phyloP scores from a whole-genome alignment of 108 stramenopile species.

The Chaetoceros muelleri region DNA sequence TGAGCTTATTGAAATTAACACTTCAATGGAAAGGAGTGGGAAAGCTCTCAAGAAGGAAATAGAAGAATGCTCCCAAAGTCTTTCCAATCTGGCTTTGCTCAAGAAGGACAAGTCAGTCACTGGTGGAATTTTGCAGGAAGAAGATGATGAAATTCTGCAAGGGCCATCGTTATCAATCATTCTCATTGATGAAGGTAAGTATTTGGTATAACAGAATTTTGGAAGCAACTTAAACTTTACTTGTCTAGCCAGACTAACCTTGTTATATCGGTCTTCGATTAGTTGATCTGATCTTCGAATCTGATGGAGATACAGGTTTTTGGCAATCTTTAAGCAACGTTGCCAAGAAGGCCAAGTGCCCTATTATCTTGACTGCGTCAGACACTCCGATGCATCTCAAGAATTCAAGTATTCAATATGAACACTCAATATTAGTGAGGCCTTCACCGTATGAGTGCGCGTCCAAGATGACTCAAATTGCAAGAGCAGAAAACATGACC shows the following conservation, averaged over 20 bases:
- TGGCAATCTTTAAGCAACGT: constrained; percentile 55
- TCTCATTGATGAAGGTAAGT: constrained; percentile 68
- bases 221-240: background rate
- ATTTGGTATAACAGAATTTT: background rate
- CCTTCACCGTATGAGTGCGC: constrained; percentile 48
- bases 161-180: constrained; percentile 44
- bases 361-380: constrained; percentile 67
- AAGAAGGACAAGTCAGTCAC: background rate
- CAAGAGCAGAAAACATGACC: constrained; percentile 24
- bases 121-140: constrained; percentile 5
- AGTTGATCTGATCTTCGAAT: constrained; percentile 64
- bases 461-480: constrained; percentile 24
- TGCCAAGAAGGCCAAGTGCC: constrained; percentile 59
- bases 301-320: constrained; percentile 62
- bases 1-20: constrained; percentile 66
- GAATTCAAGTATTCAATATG: constrained; percentile 15
- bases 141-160: constrained; percentile 15
- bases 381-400: constrained; percentile 20
- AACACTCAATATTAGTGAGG: constrained; percentile 16
- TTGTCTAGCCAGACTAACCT: no score
- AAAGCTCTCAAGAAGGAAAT: constrained; percentile 43
- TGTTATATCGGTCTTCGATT: no score
- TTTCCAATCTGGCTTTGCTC: constrained; percentile 36
- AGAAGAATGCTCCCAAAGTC: constrained; percentile 71
- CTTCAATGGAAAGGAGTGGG: constrained; percentile 39